Evolutionary conservation across 1,139 yeast genomes (phyloP).

Genomic region (Sugiyamaella castrensis): DNA sequence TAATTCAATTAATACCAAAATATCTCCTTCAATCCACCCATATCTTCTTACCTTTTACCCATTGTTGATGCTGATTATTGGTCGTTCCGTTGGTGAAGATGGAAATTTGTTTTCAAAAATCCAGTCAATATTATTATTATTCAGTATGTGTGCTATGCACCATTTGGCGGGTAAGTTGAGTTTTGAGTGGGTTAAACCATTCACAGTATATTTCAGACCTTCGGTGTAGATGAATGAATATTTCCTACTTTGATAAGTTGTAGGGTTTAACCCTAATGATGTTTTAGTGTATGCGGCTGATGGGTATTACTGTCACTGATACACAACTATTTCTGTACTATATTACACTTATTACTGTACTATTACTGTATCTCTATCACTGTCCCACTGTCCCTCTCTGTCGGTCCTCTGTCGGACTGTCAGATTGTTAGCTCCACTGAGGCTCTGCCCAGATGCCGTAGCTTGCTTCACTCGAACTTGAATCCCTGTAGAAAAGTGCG

Average conservation of each 20-base stretch:
- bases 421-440: no score
- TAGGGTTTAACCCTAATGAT: constrained; percentile 5
- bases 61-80: constrained; percentile 45
- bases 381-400: no score
- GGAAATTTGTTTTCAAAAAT: constrained; percentile 8
- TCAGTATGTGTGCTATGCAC: neutral
- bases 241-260: constrained; percentile 3
- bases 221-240: neutral
- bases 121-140: constrained; percentile 1
- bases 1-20: neutral
- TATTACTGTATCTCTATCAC: no score
- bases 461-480: neutral
- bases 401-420: no score
- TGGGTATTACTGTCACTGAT: no score
- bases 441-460: no score
- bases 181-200: neutral
- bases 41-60: constrained; percentile 66
- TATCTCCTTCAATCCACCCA: neutral
- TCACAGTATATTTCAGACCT: constrained; percentile 5
- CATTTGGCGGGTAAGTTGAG: constrained; percentile 1
- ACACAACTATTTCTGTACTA: no score
- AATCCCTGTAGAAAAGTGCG: neutral
- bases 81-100: constrained; percentile 16
- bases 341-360: no score
- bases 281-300: neutral